Conservation (phyloP, 148 eudicot species). For the Diospyros lotus region DNA sequence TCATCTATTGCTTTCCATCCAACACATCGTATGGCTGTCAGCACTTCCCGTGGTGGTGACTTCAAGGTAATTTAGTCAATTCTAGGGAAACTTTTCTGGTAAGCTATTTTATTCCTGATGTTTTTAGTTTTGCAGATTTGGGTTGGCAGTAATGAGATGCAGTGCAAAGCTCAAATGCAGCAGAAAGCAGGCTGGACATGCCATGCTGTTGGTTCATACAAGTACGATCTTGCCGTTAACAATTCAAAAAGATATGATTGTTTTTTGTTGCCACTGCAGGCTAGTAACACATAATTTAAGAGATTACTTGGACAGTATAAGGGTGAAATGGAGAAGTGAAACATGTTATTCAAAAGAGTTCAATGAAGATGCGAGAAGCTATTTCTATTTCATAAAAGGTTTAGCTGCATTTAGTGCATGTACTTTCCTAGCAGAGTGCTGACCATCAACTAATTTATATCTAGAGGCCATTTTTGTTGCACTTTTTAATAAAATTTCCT, state of each 20-base stretch:
- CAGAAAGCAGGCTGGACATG: constrained; percentile 76
- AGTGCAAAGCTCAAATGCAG: constrained; percentile 29
- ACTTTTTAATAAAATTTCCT: too few relatives aligned
- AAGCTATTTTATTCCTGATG: constrained; percentile 4
- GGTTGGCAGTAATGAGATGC: constrained; percentile 34
- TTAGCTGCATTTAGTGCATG: neutral
- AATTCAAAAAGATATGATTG: neutral
- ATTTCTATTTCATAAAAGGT: neutral
- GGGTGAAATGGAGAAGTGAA: neutral
- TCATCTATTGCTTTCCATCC: constrained; percentile 81
- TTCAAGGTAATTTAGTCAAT: constrained; percentile 55
- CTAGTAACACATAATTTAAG: neutral
- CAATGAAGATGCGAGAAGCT: neutral
- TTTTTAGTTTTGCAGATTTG: constrained; percentile 52
- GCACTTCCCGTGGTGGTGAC: constrained; percentile 79
- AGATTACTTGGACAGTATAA: neutral
- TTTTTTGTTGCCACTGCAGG: neutral
- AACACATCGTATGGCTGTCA: constrained; percentile 59
- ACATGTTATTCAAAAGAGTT: neutral
- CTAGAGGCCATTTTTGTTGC: too few relatives aligned
- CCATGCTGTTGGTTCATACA: constrained; percentile 95
- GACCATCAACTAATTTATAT: neutral
- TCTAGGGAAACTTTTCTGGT: neutral
- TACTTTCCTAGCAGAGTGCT: neutral
- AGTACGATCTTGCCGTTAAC: constrained; percentile 34